These are phyloP conservation scores for Thalassiosira hispida DNA, from an alignment of 352 stramenopile genomes.

Conservation along the genomic window DNA sequence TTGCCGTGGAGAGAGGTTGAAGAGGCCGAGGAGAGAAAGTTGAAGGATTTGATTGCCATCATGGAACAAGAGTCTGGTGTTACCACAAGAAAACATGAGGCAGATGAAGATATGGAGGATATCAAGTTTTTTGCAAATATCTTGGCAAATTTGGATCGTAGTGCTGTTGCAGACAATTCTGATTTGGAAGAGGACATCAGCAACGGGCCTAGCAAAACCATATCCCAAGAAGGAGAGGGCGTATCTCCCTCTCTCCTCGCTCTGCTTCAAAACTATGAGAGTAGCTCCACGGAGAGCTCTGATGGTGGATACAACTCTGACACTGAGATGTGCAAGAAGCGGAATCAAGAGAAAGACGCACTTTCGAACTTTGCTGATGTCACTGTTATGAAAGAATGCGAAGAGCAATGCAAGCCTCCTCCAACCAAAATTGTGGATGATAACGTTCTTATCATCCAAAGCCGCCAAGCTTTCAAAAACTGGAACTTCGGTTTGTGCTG, in stretches of 20 bases:
- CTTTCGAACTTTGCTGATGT: slow-evolving; percentile 13
- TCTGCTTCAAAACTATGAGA: slow-evolving; percentile 11
- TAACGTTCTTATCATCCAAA: neutral
- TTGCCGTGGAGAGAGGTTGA: slow-evolving; percentile 49
- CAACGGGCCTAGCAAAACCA: neutral
- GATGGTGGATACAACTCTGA: slow-evolving; percentile 1
- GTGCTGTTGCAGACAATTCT: slow-evolving; percentile 1
- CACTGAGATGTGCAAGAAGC: neutral
- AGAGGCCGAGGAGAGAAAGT: slow-evolving; percentile 30
- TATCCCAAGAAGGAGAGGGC: too few species aligned
- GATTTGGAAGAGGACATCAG: neutral
- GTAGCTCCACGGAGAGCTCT: slow-evolving; percentile 1
- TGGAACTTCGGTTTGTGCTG: slow-evolving; percentile 26
- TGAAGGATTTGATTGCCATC: neutral
- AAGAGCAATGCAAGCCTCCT: neutral
- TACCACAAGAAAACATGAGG: neutral
- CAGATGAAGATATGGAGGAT: slow-evolving; percentile 20
- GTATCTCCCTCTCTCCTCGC: slow-evolving; percentile 4
- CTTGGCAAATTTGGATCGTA: slow-evolving; percentile 32
- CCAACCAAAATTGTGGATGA: neutral
- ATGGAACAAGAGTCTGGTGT: neutral
- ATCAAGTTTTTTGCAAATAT: slow-evolving; percentile 31
- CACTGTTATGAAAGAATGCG: slow-evolving; percentile 10
- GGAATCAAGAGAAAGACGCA: slow-evolving; percentile 2
- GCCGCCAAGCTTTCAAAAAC: slow-evolving; percentile 13